Percentiles rank a stretch among this genome's conserved stretches.
These are phyloP conservation scores for Boehmeria nivea DNA, from an alignment of 306 rosid species.

Conservation along the genomic window DNA sequence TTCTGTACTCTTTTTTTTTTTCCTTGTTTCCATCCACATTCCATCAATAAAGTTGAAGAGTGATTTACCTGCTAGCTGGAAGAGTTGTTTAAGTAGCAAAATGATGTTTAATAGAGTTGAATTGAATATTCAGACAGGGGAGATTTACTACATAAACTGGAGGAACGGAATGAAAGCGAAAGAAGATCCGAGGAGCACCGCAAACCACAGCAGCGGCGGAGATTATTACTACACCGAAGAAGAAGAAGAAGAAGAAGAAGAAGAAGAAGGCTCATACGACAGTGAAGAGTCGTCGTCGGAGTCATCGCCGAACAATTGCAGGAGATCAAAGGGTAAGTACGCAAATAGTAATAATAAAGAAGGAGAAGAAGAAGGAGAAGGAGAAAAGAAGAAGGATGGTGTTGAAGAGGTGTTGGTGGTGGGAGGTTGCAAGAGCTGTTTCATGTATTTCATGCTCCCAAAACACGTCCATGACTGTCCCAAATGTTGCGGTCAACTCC, in stretches of 20 bases:
- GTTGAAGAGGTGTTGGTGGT: slow-evolving; percentile 62
- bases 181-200: slow-evolving; percentile 61
- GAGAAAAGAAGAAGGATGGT: background rate
- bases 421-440: slow-evolving; percentile 90
- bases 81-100: no score
- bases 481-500: slow-evolving; percentile 80
- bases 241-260: slow-evolving; percentile 25
- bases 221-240: slow-evolving; percentile 46
- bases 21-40: background rate
- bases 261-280: slow-evolving; percentile 50
- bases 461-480: slow-evolving; percentile 84
- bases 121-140: slow-evolving; percentile 60
- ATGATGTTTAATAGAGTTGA: no score
- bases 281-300: slow-evolving; percentile 78
- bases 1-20: no score
- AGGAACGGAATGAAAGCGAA: slow-evolving; percentile 85
- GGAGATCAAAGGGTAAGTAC: slow-evolving; percentile 31
- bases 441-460: slow-evolving; percentile 96
- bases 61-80: no score
- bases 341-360: background rate
- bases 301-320: slow-evolving; percentile 28
- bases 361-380: slow-evolving; percentile 28
- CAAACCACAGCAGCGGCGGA: slow-evolving; percentile 23
- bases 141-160: slow-evolving; percentile 94
- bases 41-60: no score